Evolutionary conservation across 208 protist species (phyloP), one percentile per base, ranked within the genome.

Genomic region (Leishmania turanica): DNA sequence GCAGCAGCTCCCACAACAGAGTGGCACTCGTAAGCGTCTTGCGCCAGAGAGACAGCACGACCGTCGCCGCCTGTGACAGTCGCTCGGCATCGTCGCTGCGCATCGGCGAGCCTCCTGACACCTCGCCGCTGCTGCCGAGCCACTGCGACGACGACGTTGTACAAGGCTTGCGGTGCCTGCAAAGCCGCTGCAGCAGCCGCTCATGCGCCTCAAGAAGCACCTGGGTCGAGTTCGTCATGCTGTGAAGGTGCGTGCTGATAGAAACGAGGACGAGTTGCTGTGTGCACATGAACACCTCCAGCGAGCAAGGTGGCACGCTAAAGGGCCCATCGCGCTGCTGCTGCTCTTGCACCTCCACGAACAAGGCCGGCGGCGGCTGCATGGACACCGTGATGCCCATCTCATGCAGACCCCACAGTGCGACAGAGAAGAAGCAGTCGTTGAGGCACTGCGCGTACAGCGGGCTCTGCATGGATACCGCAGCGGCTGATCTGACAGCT

Each of bases 321-420:
- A 42, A n/a, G 76, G 56, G 4, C 1, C 60, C n/a, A 45, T 56
- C 19, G 24, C 27, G 64, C 31, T 53, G 37, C 54, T 65, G 72
- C 73, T 82, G 81, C 60, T 81, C 76, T 62, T 77, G 71, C 47
- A 79, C 47, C 53, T 86, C 78, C 19, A 80, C 77, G 13, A 86
- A 79, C 3, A 86, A 75, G 1, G 78, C 47, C 13, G 82, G 82
- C 11, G 78, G 82, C 19, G 82, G 78, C 56, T 86, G 82, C 82
- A 82, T 86, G 42, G 74, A 70, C 7, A 86, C 78, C 7, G 77
- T 58, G 21, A 86, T 72, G 65, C 72, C 82, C 73, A 86, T 75
- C 82, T 86, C 82, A n/a, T 79, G 74, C 74, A 86, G 77, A 42
- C 82, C 82, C 82, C 82, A 86, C 82, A 86, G 34, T 24, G 82